phyloP scores from a whole-genome alignment of 306 rosid genomes.

The Vicia villosa region DNA sequence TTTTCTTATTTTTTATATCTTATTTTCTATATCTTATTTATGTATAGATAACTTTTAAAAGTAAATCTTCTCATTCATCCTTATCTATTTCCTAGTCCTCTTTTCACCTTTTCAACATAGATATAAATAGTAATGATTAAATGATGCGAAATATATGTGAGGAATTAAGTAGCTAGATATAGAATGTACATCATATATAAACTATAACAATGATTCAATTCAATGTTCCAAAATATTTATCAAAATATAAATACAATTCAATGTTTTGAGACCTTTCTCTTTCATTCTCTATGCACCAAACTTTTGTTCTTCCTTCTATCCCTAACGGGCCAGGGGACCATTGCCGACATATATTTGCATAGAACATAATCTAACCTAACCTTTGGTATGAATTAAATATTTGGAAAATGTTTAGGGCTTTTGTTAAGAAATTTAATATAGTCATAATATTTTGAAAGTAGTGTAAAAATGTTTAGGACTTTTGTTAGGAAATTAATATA shows the following conservation, averaged over 20 bases:
- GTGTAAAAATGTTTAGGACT: too few relatives aligned
- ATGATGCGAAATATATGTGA: neutral
- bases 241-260: conserved; percentile 2
- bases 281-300: conserved; percentile 5
- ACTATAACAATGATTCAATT: neutral
- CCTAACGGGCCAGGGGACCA: conserved; percentile 28
- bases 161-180: neutral
- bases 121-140: neutral
- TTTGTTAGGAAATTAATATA: too few relatives aligned
- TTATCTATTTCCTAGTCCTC: neutral
- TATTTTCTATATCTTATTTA: too few relatives aligned
- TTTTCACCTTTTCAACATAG: neutral
- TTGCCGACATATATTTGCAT: conserved; percentile 25
- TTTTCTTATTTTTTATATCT: too few relatives aligned
- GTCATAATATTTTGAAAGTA: too few relatives aligned
- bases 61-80: neutral
- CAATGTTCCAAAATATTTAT: conserved; percentile 22
- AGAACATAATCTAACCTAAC: neutral
- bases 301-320: conserved; percentile 17
- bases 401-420: too few relatives aligned
- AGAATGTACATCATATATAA: conserved; percentile 3
- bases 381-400: conserved; percentile 3
- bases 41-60: too few relatives aligned
- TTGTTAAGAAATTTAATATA: too few relatives aligned
- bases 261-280: conserved; percentile 32